Evolutionary conservation across 805 yeast species (phyloP).

Genomic region (Saccharomycopsis lassenensis): DNA sequence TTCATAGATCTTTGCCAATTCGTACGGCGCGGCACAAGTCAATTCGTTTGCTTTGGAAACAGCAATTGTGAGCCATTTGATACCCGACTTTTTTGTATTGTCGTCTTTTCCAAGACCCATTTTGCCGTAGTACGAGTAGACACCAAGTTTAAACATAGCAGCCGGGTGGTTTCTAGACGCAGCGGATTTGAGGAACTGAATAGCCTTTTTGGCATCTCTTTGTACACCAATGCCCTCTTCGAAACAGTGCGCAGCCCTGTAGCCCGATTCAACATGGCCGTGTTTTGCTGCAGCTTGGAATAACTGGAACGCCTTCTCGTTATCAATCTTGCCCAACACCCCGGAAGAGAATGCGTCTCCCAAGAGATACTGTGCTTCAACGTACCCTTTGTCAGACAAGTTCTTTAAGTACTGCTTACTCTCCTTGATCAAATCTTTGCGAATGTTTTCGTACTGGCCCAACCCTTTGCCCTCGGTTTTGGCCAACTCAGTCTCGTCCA

Average conservation of each 20-base stretch:
- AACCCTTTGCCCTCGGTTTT: conserved; percentile 5
- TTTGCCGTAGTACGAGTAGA: conserved; percentile 70
- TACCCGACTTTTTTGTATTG: conserved; percentile 71
- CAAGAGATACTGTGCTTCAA: conserved; percentile 83
- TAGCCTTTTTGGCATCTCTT: conserved; percentile 76
- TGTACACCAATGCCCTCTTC: conserved; percentile 92
- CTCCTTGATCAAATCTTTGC: conserved; percentile 55
- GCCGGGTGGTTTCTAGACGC: conserved; percentile 90
- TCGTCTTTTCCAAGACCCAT: conserved; percentile 67
- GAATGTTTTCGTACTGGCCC: conserved; percentile 3
- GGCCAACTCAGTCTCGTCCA: conserved; percentile 25
- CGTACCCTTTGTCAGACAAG: conserved; percentile 67
- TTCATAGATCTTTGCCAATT: conserved; percentile 74
- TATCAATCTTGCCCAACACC: conserved; percentile 69
- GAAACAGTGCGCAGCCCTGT: conserved; percentile 81
- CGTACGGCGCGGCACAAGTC: conserved; percentile 90
- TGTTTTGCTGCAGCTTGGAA: conserved; percentile 90
- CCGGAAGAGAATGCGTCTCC: conserved; percentile 89
- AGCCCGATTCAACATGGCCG: conserved; percentile 85
- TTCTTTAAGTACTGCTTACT: conserved; percentile 60
- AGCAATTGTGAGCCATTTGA: conserved; percentile 88
- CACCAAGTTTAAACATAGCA: conserved; percentile 91
- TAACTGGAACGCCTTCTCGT: conserved; percentile 60
- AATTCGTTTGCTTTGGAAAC: conserved; percentile 72
- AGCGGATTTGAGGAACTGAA: conserved; percentile 75